Evolutionary conservation across 164 flowering plant species (phyloP), one percentile per base, ranked within the genome.

Genomic region (Umbilicus rupestris): DNA sequence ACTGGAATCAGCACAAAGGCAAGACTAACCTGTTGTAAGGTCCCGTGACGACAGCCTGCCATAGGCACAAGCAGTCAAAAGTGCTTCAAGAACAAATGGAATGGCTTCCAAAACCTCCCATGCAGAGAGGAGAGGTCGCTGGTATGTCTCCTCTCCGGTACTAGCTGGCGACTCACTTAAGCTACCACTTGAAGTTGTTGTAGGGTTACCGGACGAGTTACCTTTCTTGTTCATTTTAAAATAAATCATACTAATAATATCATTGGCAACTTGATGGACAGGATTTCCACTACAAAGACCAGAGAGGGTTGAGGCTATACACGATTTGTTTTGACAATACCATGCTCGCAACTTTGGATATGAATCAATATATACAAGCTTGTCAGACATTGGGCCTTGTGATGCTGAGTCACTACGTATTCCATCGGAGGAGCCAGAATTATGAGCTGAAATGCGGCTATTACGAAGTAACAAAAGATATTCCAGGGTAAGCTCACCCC

Each of bases 41-140:
- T 94, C 96, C 62, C 90, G 86, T 33, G 98, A 80, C 2, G 98
- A 94, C 69, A 94, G 82, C 72, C 79, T 84, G 65, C 89, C 95
- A 81, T 94, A 83, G 41, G 88, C 89, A 79, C 90, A 87, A 39
- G 97, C 97, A 41, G 92, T 83, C 68, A 94, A 74, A 28, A 83
- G 68, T 52, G 96, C 92, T 67, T 94, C 98, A 67, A 94, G 86
- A 17, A 88, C 95, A 68, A 81, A 85, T 7, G 98, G 98, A 33
- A 80, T 77, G 39, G 97, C 97, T 78, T 90, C 96, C 69, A 94
- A 71, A 58, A 94, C 76, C 71, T 94, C 97, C 98, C 98, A 94
- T 47, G 92, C 97, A 77, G 96, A 85, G 39, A 94, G 69, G 66
- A 77, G 73, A 35, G 87, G 96, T 39, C 82, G 81, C 39, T 74